Percentiles rank a stretch among this genome's conserved stretches.
phyloP scores from a whole-genome alignment of 208 protist genomes.

The Kentomonas sorsogonicus region DNA sequence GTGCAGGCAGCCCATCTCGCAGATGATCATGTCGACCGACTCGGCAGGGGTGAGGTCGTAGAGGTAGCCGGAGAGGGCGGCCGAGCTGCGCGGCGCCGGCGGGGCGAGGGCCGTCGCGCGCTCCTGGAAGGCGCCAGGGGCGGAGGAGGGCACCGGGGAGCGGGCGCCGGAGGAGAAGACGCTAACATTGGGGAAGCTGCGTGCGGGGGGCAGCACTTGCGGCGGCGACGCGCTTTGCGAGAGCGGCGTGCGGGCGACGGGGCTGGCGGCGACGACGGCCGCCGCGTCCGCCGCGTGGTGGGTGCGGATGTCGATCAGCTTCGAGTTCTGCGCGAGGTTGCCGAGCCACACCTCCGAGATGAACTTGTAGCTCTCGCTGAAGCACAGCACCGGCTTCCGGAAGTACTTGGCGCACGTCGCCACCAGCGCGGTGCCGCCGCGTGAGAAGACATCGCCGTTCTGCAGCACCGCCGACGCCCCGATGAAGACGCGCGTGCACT shows the following conservation, averaged over 20 bases:
- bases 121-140: background rate
- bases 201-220: conserved; percentile 14
- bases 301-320: conserved; percentile 43
- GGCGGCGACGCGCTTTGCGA: conserved; percentile 16
- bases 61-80: conserved; percentile 50
- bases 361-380: conserved; percentile 98
- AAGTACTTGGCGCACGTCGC: conserved; percentile 90
- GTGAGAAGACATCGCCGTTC: conserved; percentile 92
- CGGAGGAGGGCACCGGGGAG: background rate
- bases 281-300: conserved; percentile 13
- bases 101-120: no score
- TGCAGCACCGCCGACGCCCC: conserved; percentile 91
- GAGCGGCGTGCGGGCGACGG: conserved; percentile 12
- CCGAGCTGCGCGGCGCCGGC: conserved; percentile 5
- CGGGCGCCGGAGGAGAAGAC: conserved; percentile 1
- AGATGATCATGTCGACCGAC: conserved; percentile 82
- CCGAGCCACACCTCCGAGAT: conserved; percentile 94
- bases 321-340: conserved; percentile 94
- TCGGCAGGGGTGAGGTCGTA: conserved; percentile 77
- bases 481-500: conserved; percentile 92
- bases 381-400: conserved; percentile 95
- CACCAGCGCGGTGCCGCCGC: conserved; percentile 92
- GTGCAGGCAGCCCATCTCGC: conserved; percentile 80
- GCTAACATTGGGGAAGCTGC: no score
- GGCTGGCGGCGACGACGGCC: background rate